These are phyloP conservation scores for Ceratocystis colombiana DNA, from an alignment of 2,329 filamentous ascomycete genomes.

Conservation along the genomic window DNA sequence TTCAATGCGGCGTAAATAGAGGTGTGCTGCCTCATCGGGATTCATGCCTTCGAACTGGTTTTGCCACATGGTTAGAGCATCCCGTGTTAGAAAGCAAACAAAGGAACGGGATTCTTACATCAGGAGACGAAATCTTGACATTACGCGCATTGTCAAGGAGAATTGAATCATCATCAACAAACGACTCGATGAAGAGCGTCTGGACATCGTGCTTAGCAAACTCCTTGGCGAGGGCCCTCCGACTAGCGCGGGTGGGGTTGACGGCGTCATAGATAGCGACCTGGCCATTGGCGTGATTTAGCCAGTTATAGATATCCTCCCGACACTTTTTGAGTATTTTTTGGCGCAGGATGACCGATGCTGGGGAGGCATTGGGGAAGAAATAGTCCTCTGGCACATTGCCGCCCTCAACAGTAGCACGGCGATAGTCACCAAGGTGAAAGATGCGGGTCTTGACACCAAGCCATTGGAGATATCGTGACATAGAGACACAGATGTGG, in stretches of 20 bases:
- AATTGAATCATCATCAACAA: conserved; percentile 84
- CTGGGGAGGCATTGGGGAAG: conserved; percentile 84
- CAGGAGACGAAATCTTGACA: conserved; percentile 95
- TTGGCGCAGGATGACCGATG: conserved; percentile 85
- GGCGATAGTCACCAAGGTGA: conserved; percentile 90
- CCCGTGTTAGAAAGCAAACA: background rate
- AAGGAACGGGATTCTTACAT: conserved; percentile 45
- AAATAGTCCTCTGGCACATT: conserved; percentile 96
- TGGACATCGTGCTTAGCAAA: conserved; percentile 97
- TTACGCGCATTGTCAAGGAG: conserved; percentile 93
- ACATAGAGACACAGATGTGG: conserved; percentile 90
- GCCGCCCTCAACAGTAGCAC: conserved; percentile 73
- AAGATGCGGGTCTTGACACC: conserved; percentile 98
- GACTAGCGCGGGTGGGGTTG: conserved; percentile 74
- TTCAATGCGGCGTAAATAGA: conserved; percentile 83
- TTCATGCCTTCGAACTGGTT: conserved; percentile 80
- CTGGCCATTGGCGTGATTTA: conserved; percentile 95
- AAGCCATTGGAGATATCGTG: conserved; percentile 90
- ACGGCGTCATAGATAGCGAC: conserved; percentile 98
- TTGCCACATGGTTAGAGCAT: conserved; percentile 18
- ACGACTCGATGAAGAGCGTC: conserved; percentile 95
- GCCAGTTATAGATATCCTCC: conserved; percentile 91
- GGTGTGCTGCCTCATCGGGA: conserved; percentile 78
- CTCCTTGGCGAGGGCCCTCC: conserved; percentile 80
- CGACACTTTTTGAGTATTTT: conserved; percentile 97